Conservation (phyloP, 805 yeast genomes). For the Candida stauntonica region DNA sequence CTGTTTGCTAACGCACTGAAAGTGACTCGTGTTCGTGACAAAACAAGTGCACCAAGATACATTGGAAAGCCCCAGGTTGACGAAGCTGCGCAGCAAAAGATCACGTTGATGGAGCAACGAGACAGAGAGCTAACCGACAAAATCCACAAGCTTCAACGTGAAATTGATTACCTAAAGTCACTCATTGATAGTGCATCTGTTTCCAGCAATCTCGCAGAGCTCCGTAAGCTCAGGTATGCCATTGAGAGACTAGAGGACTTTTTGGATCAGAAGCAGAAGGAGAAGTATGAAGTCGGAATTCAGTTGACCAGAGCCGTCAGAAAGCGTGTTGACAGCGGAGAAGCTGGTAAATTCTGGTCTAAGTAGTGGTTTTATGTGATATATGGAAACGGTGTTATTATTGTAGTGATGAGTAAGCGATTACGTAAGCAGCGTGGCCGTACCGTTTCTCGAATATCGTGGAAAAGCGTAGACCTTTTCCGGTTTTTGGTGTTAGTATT, state of each 20-base stretch:
- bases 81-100: slow-evolving; percentile 18
- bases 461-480: neutral
- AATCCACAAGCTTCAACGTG: slow-evolving; percentile 34
- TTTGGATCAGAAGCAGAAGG: slow-evolving; percentile 37
- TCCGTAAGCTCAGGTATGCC: slow-evolving; percentile 34
- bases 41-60: slow-evolving; percentile 22
- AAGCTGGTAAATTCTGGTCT: slow-evolving; percentile 33
- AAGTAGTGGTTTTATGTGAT: neutral
- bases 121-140: slow-evolving; percentile 31
- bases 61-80: slow-evolving; percentile 22
- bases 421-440: too few relatives aligned
- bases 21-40: slow-evolving; percentile 27
- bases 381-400: neutral
- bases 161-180: slow-evolving; percentile 33
- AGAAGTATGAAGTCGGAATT: slow-evolving; percentile 40
- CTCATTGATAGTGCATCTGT: slow-evolving; percentile 34
- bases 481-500: too few relatives aligned
- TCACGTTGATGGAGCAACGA: slow-evolving; percentile 28
- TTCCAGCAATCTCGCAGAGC: slow-evolving; percentile 32
- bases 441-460: slow-evolving; percentile 4
- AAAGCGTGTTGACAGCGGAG: slow-evolving; percentile 38
- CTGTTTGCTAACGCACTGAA: slow-evolving; percentile 21
- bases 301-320: slow-evolving; percentile 36
- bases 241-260: slow-evolving; percentile 35
- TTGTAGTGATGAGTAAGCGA: too few relatives aligned